Evolutionary conservation across 2,329 filamentous ascomycete species (phyloP).

Genomic region (Alternaria sp.): DNA sequence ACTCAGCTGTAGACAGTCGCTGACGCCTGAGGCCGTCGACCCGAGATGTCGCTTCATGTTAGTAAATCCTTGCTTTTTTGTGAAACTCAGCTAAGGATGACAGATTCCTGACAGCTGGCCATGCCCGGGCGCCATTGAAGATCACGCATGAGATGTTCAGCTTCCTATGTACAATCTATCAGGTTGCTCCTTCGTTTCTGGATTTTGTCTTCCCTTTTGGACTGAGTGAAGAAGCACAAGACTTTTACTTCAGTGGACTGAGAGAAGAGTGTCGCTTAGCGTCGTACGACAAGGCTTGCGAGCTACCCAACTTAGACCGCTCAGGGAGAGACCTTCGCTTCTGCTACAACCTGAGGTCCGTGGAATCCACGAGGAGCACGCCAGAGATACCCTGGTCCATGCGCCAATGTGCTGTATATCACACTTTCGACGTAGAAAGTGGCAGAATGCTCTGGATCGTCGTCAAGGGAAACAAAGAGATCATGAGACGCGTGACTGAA

Average conservation of each 20-base stretch:
- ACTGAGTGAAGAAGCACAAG: constrained; percentile 33
- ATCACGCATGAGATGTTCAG: constrained; percentile 25
- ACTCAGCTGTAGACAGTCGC: not conserved
- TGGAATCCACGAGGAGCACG: not conserved
- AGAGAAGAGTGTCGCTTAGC: constrained; percentile 33
- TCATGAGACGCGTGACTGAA: constrained; percentile 38
- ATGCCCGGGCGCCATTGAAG: constrained; percentile 20
- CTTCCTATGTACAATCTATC: constrained; percentile 34
- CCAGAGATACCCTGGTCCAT: constrained; percentile 35
- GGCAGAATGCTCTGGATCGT: constrained; percentile 46
- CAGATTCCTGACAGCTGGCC: constrained; percentile 25
- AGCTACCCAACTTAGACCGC: constrained; percentile 39
- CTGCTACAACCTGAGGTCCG: constrained; percentile 51
- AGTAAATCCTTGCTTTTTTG: not conserved
- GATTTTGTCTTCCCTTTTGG: constrained; percentile 51
- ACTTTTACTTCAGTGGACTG: constrained; percentile 50
- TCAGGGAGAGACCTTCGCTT: constrained; percentile 47
- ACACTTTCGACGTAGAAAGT: constrained; percentile 48
- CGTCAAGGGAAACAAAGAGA: constrained; percentile 46
- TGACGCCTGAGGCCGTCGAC: constrained; percentile 3
- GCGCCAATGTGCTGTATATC: constrained; percentile 47
- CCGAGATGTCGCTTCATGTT: constrained; percentile 24
- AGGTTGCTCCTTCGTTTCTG: constrained; percentile 45
- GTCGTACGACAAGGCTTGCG: not conserved
- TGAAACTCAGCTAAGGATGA: not conserved